Evolutionary conservation across 1,284 basidiomycete species (phyloP), one percentile per base, ranked within the genome.

Genomic region (Fomitiporia mediterranea): DNA sequence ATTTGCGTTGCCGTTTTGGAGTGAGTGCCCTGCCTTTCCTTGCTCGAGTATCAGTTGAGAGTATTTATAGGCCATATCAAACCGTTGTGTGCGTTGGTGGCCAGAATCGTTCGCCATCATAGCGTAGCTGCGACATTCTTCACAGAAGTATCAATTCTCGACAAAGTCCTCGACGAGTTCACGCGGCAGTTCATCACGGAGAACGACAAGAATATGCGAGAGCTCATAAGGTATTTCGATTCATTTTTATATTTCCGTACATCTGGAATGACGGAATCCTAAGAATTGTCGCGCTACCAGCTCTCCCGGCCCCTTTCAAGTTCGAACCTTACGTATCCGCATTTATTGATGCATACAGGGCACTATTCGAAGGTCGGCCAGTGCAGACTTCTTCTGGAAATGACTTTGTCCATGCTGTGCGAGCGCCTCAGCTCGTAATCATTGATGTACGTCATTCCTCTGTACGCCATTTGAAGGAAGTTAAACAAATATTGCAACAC

Each of bases 211-310:
- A 27, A 34, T n/a, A 9, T 51, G 19, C 43, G 28, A 23, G n/a
- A 23, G 15, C 28, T 57, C 30, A 52, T 57, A 2, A 51, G 55
- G 55, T 57, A 21, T 21, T 32, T 28, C 17, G 21, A 3, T 21
- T 27, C 13, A 17, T 27, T 15, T 11, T 19, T 43, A 5, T 11
- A 30, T 32, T 2, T 19, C 9, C n/a, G n/a, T n/a, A 21, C 4
- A 48, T 11, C 25, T 37, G 13, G 23, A 23, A 34, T 34, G 4
- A 23, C 3, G 19, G n/a, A 9, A 15, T 25, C 11, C 43, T 30
- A n/a, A 57, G 55, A 23, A 42, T 57, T 23, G 55, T 57, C 19
- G 55, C 49, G 2, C 21, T 57, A n/a, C 44, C 46, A 30, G 25
- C 34, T 28, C 7, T 30, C 13, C 23, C 32, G 25, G 11, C 19